Evolutionary conservation across 2,329 filamentous ascomycete genomes (phyloP).

Genomic region (Plenodomus biglobosus): DNA sequence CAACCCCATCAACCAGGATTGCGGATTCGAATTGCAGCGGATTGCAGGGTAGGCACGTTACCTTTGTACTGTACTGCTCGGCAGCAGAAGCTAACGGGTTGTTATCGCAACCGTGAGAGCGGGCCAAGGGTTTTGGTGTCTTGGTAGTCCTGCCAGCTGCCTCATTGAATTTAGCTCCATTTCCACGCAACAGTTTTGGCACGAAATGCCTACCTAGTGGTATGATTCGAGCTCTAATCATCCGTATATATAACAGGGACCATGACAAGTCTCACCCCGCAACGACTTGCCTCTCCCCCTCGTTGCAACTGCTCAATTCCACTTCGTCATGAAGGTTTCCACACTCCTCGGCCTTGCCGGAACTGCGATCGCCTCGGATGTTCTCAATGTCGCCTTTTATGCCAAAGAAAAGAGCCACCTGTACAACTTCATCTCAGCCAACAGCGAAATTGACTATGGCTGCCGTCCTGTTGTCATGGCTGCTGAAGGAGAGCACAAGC

Average conservation of each 20-base stretch:
- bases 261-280: constrained; percentile 1
- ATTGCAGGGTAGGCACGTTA: not conserved
- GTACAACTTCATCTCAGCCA: constrained; percentile 31
- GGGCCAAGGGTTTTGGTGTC: not conserved
- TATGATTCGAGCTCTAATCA: not conserved
- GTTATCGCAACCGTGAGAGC: not conserved
- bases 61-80: not conserved
- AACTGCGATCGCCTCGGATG: constrained; percentile 28
- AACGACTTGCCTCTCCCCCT: constrained; percentile 7
- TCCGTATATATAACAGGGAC: constrained; percentile 6
- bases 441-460: constrained; percentile 39
- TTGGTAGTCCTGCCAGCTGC: not conserved
- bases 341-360: constrained; percentile 28
- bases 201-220: constrained; percentile 3
- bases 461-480: constrained; percentile 36
- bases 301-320: constrained; percentile 3
- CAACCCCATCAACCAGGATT: not conserved
- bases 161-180: constrained; percentile 3
- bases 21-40: not conserved
- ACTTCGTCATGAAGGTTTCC: constrained; percentile 28
- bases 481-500: constrained; percentile 32
- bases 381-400: constrained; percentile 33
- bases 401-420: constrained; percentile 36
- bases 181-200: not conserved
- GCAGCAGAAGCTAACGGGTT: not conserved